phyloP scores from a whole-genome alignment of 2,329 filamentous ascomycete species.

The Colletotrichum somersetense region DNA sequence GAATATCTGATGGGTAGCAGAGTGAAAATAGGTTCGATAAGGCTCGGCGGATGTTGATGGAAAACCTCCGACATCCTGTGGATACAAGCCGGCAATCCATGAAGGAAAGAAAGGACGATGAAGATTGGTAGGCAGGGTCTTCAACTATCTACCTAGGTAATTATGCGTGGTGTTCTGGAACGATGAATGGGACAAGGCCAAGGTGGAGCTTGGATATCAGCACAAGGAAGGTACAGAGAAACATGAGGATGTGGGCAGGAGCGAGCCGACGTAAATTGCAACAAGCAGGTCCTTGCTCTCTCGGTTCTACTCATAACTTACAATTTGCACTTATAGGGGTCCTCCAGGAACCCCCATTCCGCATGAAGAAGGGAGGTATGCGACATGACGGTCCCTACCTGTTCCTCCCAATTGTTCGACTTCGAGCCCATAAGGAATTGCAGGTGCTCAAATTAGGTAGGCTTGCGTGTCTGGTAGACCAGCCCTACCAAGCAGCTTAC shows the following conservation, averaged over 20 bases:
- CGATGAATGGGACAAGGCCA: not conserved
- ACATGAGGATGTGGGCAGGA: not conserved
- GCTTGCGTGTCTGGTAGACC: not conserved
- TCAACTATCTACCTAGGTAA: not conserved
- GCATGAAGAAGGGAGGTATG: not conserved
- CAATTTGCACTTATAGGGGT: too few relatives aligned
- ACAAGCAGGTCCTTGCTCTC: not conserved
- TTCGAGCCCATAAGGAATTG: not conserved
- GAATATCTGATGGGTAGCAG: not conserved
- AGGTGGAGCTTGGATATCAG: conserved; percentile 9
- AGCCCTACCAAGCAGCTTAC: not conserved
- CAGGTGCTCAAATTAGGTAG: not conserved
- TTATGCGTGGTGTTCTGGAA: conserved; percentile 20
- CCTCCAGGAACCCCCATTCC: not conserved
- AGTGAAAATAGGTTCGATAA: not conserved
- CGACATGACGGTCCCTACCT: not conserved
- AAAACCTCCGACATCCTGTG: not conserved
- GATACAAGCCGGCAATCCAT: not conserved
- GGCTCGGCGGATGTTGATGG: not conserved
- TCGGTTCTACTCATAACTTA: not conserved
- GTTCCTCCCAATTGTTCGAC: not conserved
- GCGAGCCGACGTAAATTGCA: not conserved
- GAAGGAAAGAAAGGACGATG: not conserved
- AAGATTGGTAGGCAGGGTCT: not conserved
- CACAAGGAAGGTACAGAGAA: not conserved